Conservation (phyloP, 2,329 filamentous ascomycete species). For the Cladosporium sp. region DNA sequence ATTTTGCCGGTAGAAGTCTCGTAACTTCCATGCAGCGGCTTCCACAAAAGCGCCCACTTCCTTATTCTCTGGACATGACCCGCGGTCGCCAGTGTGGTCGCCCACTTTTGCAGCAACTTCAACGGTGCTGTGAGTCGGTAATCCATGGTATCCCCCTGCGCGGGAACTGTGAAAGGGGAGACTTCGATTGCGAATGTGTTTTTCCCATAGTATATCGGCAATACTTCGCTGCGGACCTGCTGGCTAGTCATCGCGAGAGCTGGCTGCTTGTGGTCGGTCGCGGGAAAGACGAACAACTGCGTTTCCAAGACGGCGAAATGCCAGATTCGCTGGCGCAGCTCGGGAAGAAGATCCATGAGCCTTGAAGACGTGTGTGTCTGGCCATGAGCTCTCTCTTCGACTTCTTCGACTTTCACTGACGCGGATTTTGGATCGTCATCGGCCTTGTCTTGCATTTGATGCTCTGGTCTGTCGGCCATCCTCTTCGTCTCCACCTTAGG, state of each 20-base stretch:
- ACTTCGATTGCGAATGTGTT: slow-evolving; percentile 23
- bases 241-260: slow-evolving; percentile 23
- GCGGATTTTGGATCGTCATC: too few species aligned
- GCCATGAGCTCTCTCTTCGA: too few species aligned
- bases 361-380: too few species aligned
- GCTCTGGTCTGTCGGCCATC: neutral
- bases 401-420: too few species aligned
- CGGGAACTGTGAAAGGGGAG: neutral
- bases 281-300: slow-evolving; percentile 20
- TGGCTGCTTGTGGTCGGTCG: slow-evolving; percentile 20
- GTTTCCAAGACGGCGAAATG: slow-evolving; percentile 18
- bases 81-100: neutral
- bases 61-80: neutral
- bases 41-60: slow-evolving; percentile 14
- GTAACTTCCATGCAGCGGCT: too few species aligned
- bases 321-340: slow-evolving; percentile 18
- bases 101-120: slow-evolving; percentile 17
- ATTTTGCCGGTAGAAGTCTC: too few species aligned
- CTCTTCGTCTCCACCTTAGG: slow-evolving; percentile 1
- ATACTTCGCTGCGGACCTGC: slow-evolving; percentile 21
- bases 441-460: too few species aligned
- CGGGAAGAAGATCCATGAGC: neutral
- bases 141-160: too few species aligned
- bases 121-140: neutral
- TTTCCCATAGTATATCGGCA: slow-evolving; percentile 24